Evolutionary conservation across 2,329 filamentous ascomycete genomes (phyloP).

Genomic region (Exutisphaerella laricina): DNA sequence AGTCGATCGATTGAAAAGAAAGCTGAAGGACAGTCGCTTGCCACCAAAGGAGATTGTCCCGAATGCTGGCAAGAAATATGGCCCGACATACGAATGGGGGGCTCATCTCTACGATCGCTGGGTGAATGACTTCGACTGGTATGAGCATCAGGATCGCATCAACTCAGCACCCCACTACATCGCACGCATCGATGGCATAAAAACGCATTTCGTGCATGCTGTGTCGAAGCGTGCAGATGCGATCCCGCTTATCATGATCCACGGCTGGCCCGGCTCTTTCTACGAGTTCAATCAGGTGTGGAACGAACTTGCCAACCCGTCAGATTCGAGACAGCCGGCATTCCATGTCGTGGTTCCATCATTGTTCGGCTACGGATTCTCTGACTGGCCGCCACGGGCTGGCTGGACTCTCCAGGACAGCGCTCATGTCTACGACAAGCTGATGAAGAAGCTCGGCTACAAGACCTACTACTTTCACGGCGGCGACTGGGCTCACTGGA

Average conservation of each 20-base stretch:
- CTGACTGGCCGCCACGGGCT: constrained; percentile 26
- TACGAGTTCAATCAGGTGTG: constrained; percentile 41
- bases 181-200: constrained; percentile 33
- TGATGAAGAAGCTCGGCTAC: constrained; percentile 41
- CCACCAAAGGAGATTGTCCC: constrained; percentile 35
- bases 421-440: constrained; percentile 34
- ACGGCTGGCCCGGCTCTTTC: constrained; percentile 45
- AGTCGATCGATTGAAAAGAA: constrained; percentile 35
- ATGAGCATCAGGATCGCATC: constrained; percentile 31
- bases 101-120: constrained; percentile 34
- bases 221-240: constrained; percentile 31
- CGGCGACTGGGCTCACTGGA: constrained; percentile 40
- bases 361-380: constrained; percentile 52
- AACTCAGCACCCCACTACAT: constrained; percentile 32
- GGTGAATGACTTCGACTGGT: constrained; percentile 35
- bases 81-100: constrained; percentile 32
- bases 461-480: constrained; percentile 35
- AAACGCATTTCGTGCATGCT: constrained; percentile 38
- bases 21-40: constrained; percentile 34
- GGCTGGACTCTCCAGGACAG: constrained; percentile 37
- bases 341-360: constrained; percentile 57
- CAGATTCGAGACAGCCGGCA: constrained; percentile 31
- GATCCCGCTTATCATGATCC: constrained; percentile 40
- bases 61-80: constrained; percentile 35
- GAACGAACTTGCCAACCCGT: constrained; percentile 30